A percentile compares a stretch with the other conserved stretches of the same genome.
Evolutionary conservation across 2,329 filamentous ascomycete genomes (phyloP).

Genomic region (Fusarium sp.): DNA sequence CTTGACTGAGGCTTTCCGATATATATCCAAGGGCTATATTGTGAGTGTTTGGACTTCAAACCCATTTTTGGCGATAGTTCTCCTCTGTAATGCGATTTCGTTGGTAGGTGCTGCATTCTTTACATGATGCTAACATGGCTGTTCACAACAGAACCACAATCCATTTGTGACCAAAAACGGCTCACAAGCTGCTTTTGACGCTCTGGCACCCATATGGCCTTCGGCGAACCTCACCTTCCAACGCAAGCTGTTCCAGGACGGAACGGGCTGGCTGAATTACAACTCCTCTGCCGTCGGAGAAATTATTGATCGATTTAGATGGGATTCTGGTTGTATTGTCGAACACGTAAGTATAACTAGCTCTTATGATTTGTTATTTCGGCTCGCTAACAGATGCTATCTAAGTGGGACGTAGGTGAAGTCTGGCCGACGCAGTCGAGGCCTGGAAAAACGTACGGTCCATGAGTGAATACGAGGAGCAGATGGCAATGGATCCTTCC

Average conservation of each 20-base stretch:
- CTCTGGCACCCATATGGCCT: neutral
- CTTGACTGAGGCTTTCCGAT: constrained; percentile 4
- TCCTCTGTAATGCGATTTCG: neutral
- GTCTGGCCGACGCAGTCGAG: neutral
- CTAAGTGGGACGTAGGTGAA: constrained; percentile 1
- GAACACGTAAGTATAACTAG: constrained; percentile 28
- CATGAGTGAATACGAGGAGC: neutral
- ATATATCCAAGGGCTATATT: neutral
- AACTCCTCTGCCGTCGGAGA: constrained; percentile 19
- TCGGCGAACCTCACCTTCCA: constrained; percentile 9
- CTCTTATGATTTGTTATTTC: neutral
- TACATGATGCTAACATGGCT: neutral
- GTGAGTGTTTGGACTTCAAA: neutral
- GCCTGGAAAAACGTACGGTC: neutral
- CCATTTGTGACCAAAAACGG: constrained; percentile 2
- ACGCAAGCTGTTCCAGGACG: constrained; percentile 15
- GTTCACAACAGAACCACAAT: constrained; percentile 8
- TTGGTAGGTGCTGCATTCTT: too few species aligned
- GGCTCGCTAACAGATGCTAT: neutral
- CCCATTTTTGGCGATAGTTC: too few species aligned
- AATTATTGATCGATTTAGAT: constrained; percentile 37
- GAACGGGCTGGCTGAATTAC: constrained; percentile 39
- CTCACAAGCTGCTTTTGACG: neutral
- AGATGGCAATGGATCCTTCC: too few species aligned
- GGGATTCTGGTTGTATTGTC: constrained; percentile 37